Conservation (phyloP, 2,329 filamentous ascomycete genomes). For the Colletotrichum karsti region DNA sequence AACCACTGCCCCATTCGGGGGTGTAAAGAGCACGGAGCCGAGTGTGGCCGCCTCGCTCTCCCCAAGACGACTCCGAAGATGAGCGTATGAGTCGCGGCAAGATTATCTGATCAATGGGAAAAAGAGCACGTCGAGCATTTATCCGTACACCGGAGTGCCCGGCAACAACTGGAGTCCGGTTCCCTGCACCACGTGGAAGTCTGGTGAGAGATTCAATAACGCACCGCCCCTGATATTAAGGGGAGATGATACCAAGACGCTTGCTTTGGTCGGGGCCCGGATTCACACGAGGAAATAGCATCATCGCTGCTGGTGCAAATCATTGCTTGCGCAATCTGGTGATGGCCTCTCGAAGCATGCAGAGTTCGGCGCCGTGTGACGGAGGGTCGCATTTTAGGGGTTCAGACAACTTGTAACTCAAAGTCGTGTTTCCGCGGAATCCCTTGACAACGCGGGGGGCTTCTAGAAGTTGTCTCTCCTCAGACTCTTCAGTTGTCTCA, state of each 20-base stretch:
- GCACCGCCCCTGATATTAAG: constrained; percentile 20
- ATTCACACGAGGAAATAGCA: neutral
- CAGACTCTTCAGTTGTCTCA: neutral
- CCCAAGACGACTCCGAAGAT: neutral
- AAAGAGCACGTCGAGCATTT: no score
- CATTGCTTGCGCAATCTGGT: neutral
- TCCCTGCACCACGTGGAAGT: constrained; percentile 15
- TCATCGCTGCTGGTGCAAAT: neutral
- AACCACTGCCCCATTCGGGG: constrained; percentile 9
- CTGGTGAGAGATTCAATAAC: neutral
- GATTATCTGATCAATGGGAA: neutral
- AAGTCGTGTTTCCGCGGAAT: neutral
- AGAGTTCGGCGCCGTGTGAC: neutral
- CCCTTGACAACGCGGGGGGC: neutral
- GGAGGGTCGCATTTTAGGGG: neutral
- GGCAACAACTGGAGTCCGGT: neutral
- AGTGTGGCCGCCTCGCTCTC: neutral
- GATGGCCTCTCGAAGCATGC: neutral
- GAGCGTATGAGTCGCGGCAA: constrained; percentile 6
- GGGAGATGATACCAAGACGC: constrained; percentile 2
- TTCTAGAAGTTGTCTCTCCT: neutral
- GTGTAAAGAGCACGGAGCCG: neutral
- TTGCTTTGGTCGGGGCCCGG: neutral
- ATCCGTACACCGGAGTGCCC: constrained; percentile 12
- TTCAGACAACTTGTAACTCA: neutral